Base-by-base conservation (phyloP, 2,329 filamentous ascomycete species). In the Peltaster fructicola region DNA sequence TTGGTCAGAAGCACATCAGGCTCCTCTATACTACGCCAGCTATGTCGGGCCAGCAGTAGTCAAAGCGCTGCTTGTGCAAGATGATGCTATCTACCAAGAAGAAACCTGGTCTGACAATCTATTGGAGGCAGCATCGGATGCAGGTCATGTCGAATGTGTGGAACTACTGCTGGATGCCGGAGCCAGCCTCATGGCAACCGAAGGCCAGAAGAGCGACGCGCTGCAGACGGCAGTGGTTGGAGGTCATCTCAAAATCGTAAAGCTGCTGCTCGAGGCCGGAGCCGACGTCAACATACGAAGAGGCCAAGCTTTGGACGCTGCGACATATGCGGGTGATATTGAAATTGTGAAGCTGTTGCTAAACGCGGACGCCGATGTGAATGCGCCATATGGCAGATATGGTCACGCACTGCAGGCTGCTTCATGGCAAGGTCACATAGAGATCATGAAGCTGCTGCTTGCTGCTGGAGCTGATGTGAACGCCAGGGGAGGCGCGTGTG, bases 371-470 rank as follows among this genome's bases (percentile, higher is more conserved):
- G 33, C 33, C n/a, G 29, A 37, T 18, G 29, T 35, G 6, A 31
- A 33, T 15, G 14, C 28, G 7, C n/a, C n/a, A n/a, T n/a, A n/a
- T 14, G 30, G 29, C 14, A 11, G 24, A 15, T 21, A 40, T 30
- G 22, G 33, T 8, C 36, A 18, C 29, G 28, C 41, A 6, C 27
- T 40, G 5, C 30, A 30, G 8, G 29, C 24, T 20, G 39, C 37
- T 10, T 34, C 34, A 15, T 14, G 4, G 5, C 17, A 14, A 17
- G 39, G 32, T 4, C 18, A 33, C 20, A 29, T 32, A 16, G 32
- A 36, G 14, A 13, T 39, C 8, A 35, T 45, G 8, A 21, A 38
- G 17, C 12, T 39, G 10, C 31, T 41, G 14, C 19, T 39, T 10
- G 26, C 30, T 7, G 11, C 16, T 5, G 36, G 33, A 6, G 34